Conservation (phyloP, 495 filamentous ascomycete genomes). For the Aspergillus cavernicola region DNA sequence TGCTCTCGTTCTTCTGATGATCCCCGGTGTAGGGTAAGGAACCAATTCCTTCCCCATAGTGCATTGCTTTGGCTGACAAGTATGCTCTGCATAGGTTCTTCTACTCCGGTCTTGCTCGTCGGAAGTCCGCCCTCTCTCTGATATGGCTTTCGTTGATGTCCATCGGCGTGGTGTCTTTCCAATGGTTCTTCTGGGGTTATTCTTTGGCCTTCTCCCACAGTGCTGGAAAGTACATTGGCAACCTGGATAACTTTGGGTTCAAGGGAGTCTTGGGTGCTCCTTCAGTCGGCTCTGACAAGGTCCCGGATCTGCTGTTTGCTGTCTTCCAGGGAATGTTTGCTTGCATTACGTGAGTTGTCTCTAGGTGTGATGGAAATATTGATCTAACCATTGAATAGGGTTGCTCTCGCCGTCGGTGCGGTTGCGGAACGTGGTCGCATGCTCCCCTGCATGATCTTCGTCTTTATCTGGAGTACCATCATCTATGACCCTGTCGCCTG, state of each 20-base stretch:
- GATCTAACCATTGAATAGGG: slow-evolving; percentile 38
- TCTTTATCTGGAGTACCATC: slow-evolving; percentile 92
- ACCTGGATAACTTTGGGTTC: slow-evolving; percentile 83
- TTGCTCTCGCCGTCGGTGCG: slow-evolving; percentile 88
- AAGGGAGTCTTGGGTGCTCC: slow-evolving; percentile 73
- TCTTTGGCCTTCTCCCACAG: slow-evolving; percentile 88
- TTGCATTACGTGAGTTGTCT: slow-evolving; percentile 67
- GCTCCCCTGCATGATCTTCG: slow-evolving; percentile 91
- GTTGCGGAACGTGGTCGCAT: slow-evolving; percentile 92
- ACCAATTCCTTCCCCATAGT: background rate
- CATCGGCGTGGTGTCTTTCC: slow-evolving; percentile 84
- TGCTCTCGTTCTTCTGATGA: slow-evolving; percentile 93
- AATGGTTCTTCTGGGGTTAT: slow-evolving; percentile 99
- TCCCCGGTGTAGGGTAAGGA: slow-evolving; percentile 82
- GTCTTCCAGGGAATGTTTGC: slow-evolving; percentile 99
- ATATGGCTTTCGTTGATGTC: slow-evolving; percentile 98
- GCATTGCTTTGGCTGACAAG: background rate
- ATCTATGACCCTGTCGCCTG: slow-evolving; percentile 96
- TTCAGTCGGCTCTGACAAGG: slow-evolving; percentile 72
- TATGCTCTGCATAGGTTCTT: slow-evolving; percentile 63
- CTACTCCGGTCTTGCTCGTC: slow-evolving; percentile 94
- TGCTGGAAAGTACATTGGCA: slow-evolving; percentile 78
- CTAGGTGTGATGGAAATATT: background rate
- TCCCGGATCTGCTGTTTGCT: slow-evolving; percentile 89
- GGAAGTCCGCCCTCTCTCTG: slow-evolving; percentile 90